Evolutionary conservation across 805 yeast species (phyloP).

Genomic region (Yamadazyma philogaea): DNA sequence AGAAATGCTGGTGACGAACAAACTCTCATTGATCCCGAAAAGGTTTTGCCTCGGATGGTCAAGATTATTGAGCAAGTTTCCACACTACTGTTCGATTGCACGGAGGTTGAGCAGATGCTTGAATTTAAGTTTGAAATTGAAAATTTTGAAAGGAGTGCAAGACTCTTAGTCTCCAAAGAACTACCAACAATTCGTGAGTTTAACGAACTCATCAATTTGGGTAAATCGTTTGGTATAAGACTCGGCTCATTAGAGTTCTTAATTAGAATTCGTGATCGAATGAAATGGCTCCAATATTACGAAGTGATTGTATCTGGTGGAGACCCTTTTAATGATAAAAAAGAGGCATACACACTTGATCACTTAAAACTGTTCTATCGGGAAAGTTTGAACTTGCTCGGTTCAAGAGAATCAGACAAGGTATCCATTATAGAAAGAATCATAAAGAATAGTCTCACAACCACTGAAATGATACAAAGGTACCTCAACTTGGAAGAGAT

Average conservation of each 20-base stretch:
- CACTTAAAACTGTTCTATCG: slow-evolving; percentile 27
- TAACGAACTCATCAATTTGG: slow-evolving; percentile 52
- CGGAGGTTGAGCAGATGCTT: slow-evolving; percentile 58
- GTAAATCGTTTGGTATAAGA: slow-evolving; percentile 57
- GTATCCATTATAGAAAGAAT: slow-evolving; percentile 21
- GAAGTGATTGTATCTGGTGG: slow-evolving; percentile 36
- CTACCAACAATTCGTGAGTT: slow-evolving; percentile 43
- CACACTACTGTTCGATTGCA: slow-evolving; percentile 46
- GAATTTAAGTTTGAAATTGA: slow-evolving; percentile 53
- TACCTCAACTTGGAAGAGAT: slow-evolving; percentile 7
- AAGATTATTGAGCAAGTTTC: slow-evolving; percentile 47
- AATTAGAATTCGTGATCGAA: slow-evolving; percentile 32
- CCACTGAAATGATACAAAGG: slow-evolving; percentile 12
- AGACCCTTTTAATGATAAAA: slow-evolving; percentile 37
- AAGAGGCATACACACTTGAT: slow-evolving; percentile 30
- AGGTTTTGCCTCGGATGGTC: slow-evolving; percentile 24
- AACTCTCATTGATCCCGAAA: slow-evolving; percentile 5
- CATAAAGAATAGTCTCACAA: slow-evolving; percentile 23
- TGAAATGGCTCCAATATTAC: slow-evolving; percentile 32
- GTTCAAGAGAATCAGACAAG: slow-evolving; percentile 33
- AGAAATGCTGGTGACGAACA: slow-evolving; percentile 23
- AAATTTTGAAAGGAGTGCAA: slow-evolving; percentile 48
- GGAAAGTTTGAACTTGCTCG: slow-evolving; percentile 27
- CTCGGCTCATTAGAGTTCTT: slow-evolving; percentile 45
- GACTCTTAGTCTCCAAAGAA: slow-evolving; percentile 32